These are phyloP conservation scores for Phytophthora syringae DNA, from an alignment of 352 stramenopile species.

Conservation along the genomic window DNA sequence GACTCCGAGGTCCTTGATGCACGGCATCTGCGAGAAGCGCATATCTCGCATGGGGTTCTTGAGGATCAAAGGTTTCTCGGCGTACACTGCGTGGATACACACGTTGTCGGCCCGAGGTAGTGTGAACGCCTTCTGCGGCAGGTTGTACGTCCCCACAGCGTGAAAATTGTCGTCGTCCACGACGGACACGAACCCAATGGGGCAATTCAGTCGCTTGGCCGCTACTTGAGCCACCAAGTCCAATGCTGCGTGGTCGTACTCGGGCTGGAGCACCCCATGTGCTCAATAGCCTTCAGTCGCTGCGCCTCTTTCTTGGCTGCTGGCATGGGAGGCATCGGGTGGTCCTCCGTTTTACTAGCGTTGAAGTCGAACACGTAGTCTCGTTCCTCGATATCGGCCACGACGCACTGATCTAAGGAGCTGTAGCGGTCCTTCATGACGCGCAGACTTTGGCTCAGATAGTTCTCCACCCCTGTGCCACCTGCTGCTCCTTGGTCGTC, in stretches of 20 bases:
- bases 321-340: constrained; percentile 55
- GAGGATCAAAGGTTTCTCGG: constrained; percentile 63
- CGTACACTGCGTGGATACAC: constrained; percentile 64
- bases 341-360: constrained; percentile 30
- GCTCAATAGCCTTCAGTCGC: constrained; percentile 51
- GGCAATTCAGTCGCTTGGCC: constrained; percentile 61
- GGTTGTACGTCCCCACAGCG: constrained; percentile 54
- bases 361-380: constrained; percentile 65
- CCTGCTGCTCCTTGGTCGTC: constrained; percentile 38
- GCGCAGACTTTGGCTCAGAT: constrained; percentile 47
- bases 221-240: constrained; percentile 69
- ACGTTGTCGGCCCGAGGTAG: constrained; percentile 60
- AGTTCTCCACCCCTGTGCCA: constrained; percentile 52
- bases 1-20: constrained; percentile 50
- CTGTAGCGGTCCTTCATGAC: constrained; percentile 41
- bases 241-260: constrained; percentile 58
- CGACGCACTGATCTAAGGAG: constrained; percentile 19
- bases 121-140: constrained; percentile 30
- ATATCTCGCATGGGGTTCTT: constrained; percentile 77
- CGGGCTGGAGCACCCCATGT: constrained; percentile 47
- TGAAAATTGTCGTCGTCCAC: constrained; percentile 61
- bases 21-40: constrained; percentile 68
- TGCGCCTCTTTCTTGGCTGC: constrained; percentile 45
- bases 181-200: constrained; percentile 69
- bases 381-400: constrained; percentile 37